phyloP scores from a whole-genome alignment of 202 grass and related monocot genomes.

The Zizania palustris region DNA sequence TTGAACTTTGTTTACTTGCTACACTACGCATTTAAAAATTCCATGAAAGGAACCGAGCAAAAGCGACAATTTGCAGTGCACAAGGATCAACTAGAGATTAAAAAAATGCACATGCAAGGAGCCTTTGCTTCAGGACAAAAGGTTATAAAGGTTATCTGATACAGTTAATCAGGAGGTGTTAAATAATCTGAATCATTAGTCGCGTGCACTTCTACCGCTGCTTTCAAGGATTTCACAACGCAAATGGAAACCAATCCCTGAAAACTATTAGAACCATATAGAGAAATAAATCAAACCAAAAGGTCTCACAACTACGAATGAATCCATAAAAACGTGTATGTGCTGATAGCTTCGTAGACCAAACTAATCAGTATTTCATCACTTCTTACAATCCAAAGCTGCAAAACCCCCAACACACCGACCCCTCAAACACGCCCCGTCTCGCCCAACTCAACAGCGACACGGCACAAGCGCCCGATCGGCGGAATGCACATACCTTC shows the following conservation, averaged over 20 bases:
- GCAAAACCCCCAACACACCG: constrained; percentile 41
- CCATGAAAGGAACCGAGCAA: constrained; percentile 42
- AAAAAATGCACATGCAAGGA: constrained; percentile 28
- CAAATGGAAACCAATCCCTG: neutral
- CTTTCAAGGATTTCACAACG: constrained; percentile 4
- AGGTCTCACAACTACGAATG: neutral
- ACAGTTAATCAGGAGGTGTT: neutral
- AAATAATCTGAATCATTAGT: constrained; percentile 26
- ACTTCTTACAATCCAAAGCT: neutral
- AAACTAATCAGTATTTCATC: neutral
- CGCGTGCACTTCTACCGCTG: constrained; percentile 10
- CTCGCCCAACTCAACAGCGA: neutral
- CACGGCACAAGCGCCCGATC: constrained; percentile 4
- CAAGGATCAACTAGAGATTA: constrained; percentile 26
- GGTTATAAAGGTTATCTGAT: constrained; percentile 15
- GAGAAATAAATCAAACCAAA: neutral
- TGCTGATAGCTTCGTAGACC: neutral
- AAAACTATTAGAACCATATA: neutral
- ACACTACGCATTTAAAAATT: constrained; percentile 21
- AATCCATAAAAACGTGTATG: neutral
- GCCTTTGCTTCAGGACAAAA: neutral
- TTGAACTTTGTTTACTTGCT: constrained; percentile 37
- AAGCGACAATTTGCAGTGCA: constrained; percentile 32
- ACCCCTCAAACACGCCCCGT: neutral
- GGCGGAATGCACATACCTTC: constrained; percentile 44